Evolutionary conservation across 768 basidiomycete genomes (phyloP), one percentile per base, ranked within the genome.

Genomic region (Mycena venus): DNA sequence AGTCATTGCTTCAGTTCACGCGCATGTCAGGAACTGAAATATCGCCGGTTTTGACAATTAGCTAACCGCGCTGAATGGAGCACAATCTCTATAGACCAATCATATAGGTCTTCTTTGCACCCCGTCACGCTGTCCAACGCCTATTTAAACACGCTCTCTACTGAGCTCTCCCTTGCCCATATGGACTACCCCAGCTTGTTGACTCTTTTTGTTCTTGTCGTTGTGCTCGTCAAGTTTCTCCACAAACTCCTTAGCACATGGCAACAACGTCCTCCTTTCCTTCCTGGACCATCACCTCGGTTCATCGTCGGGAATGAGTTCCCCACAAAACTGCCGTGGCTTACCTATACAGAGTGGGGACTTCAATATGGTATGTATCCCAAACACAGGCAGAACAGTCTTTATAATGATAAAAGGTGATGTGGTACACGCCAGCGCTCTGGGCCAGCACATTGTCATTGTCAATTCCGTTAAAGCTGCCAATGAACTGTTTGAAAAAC

Each of bases 361-460:
- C 63, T 68, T 23, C 32, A 44, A 25, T 79, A 80, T 49, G 79
- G 79, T 80, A 36, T 11, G 68, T 32, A 19, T 10, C 8, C 4
- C 8, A 21, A 25, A n/a, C 14, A n/a, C 15, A 7, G 6, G 1
- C 49, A 11, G 3, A 27, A 27, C n/a, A 3, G 1, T 23, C 17
- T 51, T 25, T 23, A 25, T 1, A n/a, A 65, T 12, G 5, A 23
- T 49, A 36, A 70, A 70, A 65, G 79, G 80, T 11, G 73, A 75
- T 36, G 69, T 83, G 11, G 38, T 83, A 15, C 79, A 80, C 59
- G 66, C 78, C 9, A 67, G 66, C 25, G 73, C 73, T 2, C 69
- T 80, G 29, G 81, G 81, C 7, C 70, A 77, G 32, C 81, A 81
- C 42, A 74, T 78, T n/a, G 70, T 85, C 31, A 70, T 84, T 34